Evolutionary conservation across 2,329 filamentous ascomycete genomes (phyloP), one percentile per base, ranked within the genome.

Genomic region (Myriosclerotinia scirpicola): DNA sequence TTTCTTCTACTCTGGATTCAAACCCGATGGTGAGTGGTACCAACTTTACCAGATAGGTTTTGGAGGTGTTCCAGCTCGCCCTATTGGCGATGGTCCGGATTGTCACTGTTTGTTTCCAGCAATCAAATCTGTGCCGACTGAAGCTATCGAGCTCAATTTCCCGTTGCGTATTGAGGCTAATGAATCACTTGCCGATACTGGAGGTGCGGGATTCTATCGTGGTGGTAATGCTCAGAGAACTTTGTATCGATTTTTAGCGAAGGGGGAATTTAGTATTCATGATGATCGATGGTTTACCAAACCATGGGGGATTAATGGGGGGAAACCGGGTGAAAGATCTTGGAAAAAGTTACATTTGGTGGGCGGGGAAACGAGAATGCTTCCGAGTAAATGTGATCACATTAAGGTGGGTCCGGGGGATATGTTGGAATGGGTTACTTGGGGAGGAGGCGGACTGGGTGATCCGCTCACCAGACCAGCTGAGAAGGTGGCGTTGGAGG

Each of bases 281-380:
- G 61, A 64, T 54, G 61, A 64, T 55, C 17, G 61, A 46, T 64
- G 61, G 61, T 64, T 54, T 54, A 64, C 61, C 1, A 64, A 64
- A 8, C 61, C 61, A 34, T 64, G 61, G 61, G 50, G 61, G 3
- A 55, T 64, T 15, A 64, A 48, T 17, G 61, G 38, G 9, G 52
- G 61, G 6, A 54, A 55, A 5, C 40, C 61, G 5, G 61, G 52
- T 22, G 38, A 40, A 6, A 64, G 50, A 36, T 64, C 61, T 8
- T 63, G 60, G 60, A 63, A 63, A 15, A 63, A 63, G 36, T 5
- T 64, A 14, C 20, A 55, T 46, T 54, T 15, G 3, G 22, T n/a
- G 15, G 54, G 20, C 14, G 61, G 61, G 1, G 52, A 54, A n/a
- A 14, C n/a, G 9, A 55, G 20, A 54, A 54, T 64, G 22, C 12